phyloP scores from a whole-genome alignment of 345 rosid genomes.

The Isatis tinctoria region DNA sequence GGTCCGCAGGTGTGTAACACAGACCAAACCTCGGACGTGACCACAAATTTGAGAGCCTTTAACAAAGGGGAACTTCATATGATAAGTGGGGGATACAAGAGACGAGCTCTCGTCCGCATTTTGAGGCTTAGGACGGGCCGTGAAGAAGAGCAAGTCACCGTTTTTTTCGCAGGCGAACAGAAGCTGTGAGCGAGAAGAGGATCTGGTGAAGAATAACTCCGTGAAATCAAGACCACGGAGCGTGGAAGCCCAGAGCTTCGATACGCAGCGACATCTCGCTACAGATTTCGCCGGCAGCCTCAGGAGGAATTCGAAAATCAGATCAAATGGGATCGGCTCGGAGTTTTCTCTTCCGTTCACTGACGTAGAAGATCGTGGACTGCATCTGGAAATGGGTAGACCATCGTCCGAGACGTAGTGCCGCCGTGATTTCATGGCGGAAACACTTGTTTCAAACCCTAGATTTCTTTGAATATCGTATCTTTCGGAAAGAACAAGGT shows the following conservation, averaged over 20 bases:
- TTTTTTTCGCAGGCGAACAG: not conserved
- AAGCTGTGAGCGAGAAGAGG: not conserved
- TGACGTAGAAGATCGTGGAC: not conserved
- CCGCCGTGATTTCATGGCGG: not conserved
- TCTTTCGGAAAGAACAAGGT: not conserved
- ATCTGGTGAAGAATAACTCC: not conserved
- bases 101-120: not conserved
- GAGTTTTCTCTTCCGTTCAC: not conserved
- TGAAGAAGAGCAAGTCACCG: not conserved
- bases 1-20: not conserved
- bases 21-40: not conserved
- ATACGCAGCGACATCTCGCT: not conserved
- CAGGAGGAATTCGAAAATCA: not conserved
- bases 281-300: not conserved
- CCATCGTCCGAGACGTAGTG: not conserved
- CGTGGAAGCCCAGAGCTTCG: not conserved
- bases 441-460: not conserved
- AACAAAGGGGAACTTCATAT: not conserved
- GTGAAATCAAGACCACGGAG: not conserved
- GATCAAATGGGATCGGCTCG: not conserved
- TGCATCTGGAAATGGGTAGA: not conserved
- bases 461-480: not conserved
- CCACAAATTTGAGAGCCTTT: not conserved
- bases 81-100: not conserved
- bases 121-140: not conserved